Base-by-base conservation (phyloP, 345 rosid species). In the Murraya koenigii region DNA sequence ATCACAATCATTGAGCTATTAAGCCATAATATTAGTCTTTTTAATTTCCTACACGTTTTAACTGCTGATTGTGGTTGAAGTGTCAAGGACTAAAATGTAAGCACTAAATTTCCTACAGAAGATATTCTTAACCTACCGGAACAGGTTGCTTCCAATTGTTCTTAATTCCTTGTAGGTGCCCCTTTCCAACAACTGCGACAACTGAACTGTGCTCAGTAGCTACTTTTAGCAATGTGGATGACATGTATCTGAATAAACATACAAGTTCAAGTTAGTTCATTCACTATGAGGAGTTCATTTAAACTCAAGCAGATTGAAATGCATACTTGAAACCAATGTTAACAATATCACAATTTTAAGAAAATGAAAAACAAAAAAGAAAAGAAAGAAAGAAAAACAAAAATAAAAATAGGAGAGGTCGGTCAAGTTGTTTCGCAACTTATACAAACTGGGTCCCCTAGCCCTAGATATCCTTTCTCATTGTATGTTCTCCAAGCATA, bases 171-270 rank as follows among this genome's bases (percentile, higher is more conserved):
- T 84, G 83, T 77, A 97, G 81, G 82, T 97, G 99, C n/a, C 98
- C 98, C 88, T 87, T 97, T n/a, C 99, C 99, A 38, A 97, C 93
- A 3, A 96, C 98, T 39, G 97, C 99, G 36, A 96, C 99, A 2
- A 97, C 97, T 32, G 93, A 89, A 75, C 83, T 81, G 70, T 94
- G 97, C 79, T 93, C 94, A 28, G 89, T 83, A 6, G 97, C 98
- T 77, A 83, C 85, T 77, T 82, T 89, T 62, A 88, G 89, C 79
- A 97, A 86, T 22, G 81, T 80, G 25, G 87, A 89, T 20, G 99
- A 88, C 99, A 97, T 97, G 90, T 87, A 94, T 93, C 98, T 97
- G 85, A 55, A 77, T 41, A 25, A 66, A 20, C 41, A 87, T 64
- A 76, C 71, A 75, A 44, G 61, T 33, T 26, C 71, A 75, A 44